Percentiles rank a stretch among this genome's conserved stretches.
phyloP scores from a whole-genome alignment of 2,329 filamentous ascomycete genomes.

The Fusarium anthophilum region DNA sequence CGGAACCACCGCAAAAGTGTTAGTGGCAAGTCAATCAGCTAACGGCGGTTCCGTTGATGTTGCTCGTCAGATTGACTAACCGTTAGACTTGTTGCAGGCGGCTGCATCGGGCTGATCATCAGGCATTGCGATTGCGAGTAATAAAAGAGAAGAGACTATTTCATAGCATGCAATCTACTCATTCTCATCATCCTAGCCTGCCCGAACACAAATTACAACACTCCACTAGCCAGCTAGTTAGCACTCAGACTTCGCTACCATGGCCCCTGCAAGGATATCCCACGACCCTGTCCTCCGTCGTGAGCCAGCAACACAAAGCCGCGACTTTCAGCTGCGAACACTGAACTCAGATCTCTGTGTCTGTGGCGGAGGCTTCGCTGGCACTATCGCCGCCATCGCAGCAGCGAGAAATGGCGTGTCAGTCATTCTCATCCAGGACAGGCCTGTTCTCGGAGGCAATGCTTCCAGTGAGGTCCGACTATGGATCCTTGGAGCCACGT shows the following conservation, averaged over 20 bases:
- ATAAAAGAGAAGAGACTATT: not conserved
- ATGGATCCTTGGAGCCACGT: conserved; percentile 17
- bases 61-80: no score
- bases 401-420: conserved; percentile 12
- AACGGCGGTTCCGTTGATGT: not conserved
- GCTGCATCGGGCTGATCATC: not conserved
- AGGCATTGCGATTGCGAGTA: no score
- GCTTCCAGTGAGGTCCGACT: conserved; percentile 13
- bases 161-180: not conserved
- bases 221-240: not conserved
- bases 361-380: conserved; percentile 8
- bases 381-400: not conserved
- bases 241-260: not conserved
- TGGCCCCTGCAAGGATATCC: conserved; percentile 20
- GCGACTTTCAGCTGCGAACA: conserved; percentile 6
- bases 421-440: conserved; percentile 8
- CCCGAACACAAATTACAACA: no score
- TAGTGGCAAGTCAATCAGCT: not conserved
- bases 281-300: conserved; percentile 17
- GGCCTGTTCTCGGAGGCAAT: conserved; percentile 11
- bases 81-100: not conserved
- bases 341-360: conserved; percentile 1
- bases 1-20: not conserved
- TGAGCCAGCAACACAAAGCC: conserved; percentile 8
- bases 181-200: not conserved